Conservation (phyloP, 306 rosid genomes). For the Acmispon strigosus region DNA sequence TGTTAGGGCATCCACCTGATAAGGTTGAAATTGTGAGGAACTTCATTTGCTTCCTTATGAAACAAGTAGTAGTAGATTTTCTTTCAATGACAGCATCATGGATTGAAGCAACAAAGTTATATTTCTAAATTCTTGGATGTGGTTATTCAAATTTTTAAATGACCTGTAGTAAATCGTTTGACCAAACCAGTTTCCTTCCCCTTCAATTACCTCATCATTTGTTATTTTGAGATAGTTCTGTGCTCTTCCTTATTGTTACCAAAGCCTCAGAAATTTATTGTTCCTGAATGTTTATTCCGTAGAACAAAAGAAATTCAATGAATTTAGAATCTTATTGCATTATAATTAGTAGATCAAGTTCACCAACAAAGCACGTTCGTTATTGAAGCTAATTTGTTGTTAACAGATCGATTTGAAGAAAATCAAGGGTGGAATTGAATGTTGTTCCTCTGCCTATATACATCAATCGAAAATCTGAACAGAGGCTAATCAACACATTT, state of each 20-base stretch:
- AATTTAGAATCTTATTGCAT: neutral
- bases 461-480: neutral
- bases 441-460: neutral
- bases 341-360: neutral
- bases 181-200: neutral
- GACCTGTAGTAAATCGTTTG: too few relatives aligned
- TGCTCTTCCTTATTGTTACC: neutral
- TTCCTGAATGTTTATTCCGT: neutral
- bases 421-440: neutral
- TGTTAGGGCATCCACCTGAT: conserved; percentile 10
- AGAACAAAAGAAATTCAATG: neutral
- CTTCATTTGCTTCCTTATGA: neutral
- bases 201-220: neutral
- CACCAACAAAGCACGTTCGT: neutral
- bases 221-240: neutral
- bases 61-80: neutral
- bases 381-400: neutral
- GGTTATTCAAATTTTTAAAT: too few relatives aligned
- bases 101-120: too few relatives aligned
- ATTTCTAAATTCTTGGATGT: too few relatives aligned
- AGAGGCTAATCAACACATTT: neutral
- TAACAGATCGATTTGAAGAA: neutral
- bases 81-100: neutral
- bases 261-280: neutral
- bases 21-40: neutral